These are phyloP conservation scores for Salix udensis DNA, from an alignment of 345 rosid genomes.

Conservation along the genomic window DNA sequence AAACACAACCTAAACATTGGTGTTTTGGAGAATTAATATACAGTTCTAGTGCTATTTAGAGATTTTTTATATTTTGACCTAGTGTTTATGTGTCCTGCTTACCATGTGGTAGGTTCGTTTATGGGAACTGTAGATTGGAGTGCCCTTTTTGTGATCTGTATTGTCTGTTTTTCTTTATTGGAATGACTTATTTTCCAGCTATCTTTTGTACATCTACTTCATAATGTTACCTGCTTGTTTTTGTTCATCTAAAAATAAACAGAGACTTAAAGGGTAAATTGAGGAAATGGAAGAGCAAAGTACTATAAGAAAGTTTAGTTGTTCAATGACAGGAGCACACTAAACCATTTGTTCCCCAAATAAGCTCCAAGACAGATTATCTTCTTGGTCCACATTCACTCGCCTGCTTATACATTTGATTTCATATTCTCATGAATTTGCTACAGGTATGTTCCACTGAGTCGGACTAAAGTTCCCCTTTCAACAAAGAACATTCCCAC, in stretches of 20 bases:
- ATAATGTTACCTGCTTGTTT: neutral
- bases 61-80: neutral
- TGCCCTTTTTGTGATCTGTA: neutral
- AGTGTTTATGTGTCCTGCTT: neutral
- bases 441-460: slow-evolving; percentile 79
- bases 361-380: neutral
- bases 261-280: neutral
- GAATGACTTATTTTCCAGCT: neutral
- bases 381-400: neutral
- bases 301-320: neutral
- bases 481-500: slow-evolving; percentile 29
- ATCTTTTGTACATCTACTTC: neutral
- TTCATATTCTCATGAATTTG: slow-evolving; percentile 12
- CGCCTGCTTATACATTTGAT: neutral
- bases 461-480: slow-evolving; percentile 40
- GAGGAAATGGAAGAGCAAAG: neutral
- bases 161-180: neutral
- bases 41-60: neutral
- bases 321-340: neutral
- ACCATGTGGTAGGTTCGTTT: neutral
- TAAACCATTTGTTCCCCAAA: neutral
- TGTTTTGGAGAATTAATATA: too few species aligned
- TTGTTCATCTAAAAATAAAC: neutral
- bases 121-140: neutral
- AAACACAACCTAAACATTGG: neutral